These are phyloP conservation scores for Suillus placidus DNA, from an alignment of 768 basidiomycete genomes.

Conservation along the genomic window DNA sequence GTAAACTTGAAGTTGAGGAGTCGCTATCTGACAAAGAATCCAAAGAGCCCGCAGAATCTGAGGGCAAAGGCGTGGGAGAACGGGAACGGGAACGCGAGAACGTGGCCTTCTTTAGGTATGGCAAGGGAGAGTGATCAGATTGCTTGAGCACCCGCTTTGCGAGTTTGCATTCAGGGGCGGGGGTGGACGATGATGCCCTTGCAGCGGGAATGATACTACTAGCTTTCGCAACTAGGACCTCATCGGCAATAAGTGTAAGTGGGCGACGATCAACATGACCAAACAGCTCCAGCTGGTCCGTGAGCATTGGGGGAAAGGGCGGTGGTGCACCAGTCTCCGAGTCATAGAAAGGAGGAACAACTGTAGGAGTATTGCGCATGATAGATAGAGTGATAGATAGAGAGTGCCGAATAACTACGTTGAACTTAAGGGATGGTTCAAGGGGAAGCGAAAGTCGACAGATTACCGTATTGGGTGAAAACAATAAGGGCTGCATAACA, in stretches of 20 bases:
- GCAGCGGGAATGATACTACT: background rate
- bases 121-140: background rate
- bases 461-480: too few relatives aligned
- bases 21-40: too few relatives aligned
- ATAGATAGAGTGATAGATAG: background rate
- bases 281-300: constrained; percentile 8
- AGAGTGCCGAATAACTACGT: background rate
- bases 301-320: background rate
- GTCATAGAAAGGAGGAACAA: constrained; percentile 10
- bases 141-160: background rate
- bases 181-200: background rate
- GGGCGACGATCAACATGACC: background rate
- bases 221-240: constrained; percentile 1
- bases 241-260: background rate
- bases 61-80: background rate
- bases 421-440: background rate
- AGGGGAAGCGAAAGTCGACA: too few relatives aligned
- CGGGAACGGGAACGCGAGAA: background rate
- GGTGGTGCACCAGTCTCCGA: background rate
- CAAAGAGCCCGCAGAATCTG: too few relatives aligned
- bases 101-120: background rate
- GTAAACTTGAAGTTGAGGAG: too few relatives aligned
- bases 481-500: too few relatives aligned
- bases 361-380: background rate
- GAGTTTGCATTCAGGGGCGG: background rate